Conservation (phyloP, 306 rosid species). For the Chamaecrista fasciculata region DNA sequence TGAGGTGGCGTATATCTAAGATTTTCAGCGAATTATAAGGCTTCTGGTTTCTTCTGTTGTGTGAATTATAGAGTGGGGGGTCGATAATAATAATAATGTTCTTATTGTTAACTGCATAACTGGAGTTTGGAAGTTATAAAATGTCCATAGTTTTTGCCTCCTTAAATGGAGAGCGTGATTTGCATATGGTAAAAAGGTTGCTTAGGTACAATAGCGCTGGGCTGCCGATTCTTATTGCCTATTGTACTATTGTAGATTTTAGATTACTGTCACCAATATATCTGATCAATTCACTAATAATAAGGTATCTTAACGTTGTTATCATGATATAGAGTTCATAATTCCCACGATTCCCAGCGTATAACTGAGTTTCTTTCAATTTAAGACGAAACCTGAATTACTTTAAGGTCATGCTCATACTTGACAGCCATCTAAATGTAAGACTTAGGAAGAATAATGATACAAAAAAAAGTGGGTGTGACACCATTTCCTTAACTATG, state of each 20-base stretch:
- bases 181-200: background rate
- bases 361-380: background rate
- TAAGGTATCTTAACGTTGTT: too few species aligned
- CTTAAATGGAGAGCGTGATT: background rate
- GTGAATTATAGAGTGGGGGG: background rate
- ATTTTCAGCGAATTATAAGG: background rate
- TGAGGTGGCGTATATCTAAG: background rate
- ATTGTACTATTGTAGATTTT: background rate
- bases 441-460: too few species aligned
- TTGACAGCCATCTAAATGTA: background rate
- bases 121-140: background rate
- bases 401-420: background rate
- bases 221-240: background rate
- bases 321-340: too few species aligned
- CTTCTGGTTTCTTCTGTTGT: background rate
- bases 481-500: too few species aligned
- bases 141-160: too few species aligned
- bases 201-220: background rate
- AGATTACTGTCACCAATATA: background rate
- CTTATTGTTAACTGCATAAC: background rate
- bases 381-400: background rate
- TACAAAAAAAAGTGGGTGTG: too few species aligned
- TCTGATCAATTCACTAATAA: too few species aligned
- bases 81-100: background rate
- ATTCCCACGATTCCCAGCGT: background rate